Conservation (phyloP, 2,329 filamentous ascomycete genomes). For the Cyphellophora europaea region DNA sequence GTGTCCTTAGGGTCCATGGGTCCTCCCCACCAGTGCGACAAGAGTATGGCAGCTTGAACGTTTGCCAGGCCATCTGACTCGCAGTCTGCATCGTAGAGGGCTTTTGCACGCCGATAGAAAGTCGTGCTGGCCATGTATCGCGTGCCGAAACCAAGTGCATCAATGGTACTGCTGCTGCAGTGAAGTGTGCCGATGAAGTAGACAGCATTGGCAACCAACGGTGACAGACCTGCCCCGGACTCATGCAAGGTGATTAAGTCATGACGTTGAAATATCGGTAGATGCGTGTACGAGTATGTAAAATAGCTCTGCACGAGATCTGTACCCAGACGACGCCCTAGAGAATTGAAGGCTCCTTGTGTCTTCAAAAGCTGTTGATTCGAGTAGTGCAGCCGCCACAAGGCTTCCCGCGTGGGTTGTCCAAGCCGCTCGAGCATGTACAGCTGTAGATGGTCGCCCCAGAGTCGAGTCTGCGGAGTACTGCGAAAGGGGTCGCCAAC, state of each 20-base stretch:
- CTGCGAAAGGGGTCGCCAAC: conserved; percentile 18
- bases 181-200: conserved; percentile 16
- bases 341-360: conserved; percentile 17
- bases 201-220: conserved; percentile 18
- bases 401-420: conserved; percentile 7
- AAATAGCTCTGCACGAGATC: conserved; percentile 19
- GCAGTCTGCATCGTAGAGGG: conserved; percentile 21
- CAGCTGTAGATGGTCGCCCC: conserved; percentile 15
- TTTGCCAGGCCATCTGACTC: conserved; percentile 18
- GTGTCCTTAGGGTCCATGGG: conserved; percentile 21
- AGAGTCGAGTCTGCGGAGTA: conserved; percentile 6
- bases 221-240: conserved; percentile 11
- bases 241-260: conserved; percentile 13
- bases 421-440: conserved; percentile 14
- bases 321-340: conserved; percentile 7
- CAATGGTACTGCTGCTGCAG: conserved; percentile 16
- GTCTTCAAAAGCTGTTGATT: conserved; percentile 3
- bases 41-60: conserved; percentile 17
- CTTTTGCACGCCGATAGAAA: conserved; percentile 20
- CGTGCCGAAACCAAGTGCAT: conserved; percentile 15
- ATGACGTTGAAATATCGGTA: conserved; percentile 17
- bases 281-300: conserved; percentile 10
- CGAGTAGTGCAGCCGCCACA: conserved; percentile 6
- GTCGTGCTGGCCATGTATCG: conserved; percentile 18
- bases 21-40: conserved; percentile 21